Evolutionary conservation across 2,329 filamentous ascomycete genomes (phyloP).

Genomic region (Colletotrichum ledebouriae): DNA sequence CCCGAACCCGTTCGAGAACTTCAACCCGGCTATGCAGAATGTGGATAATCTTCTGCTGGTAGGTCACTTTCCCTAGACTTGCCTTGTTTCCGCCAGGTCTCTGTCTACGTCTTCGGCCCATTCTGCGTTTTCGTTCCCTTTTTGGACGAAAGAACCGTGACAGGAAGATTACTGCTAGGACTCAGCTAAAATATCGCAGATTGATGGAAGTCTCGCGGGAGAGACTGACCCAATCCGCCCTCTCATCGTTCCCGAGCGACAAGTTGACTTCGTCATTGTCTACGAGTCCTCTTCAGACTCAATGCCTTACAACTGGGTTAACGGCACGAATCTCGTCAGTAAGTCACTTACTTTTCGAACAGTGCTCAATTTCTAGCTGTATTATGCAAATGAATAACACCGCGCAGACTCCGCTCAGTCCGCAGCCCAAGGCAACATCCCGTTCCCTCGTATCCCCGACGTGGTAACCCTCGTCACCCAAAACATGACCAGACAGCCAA

Average conservation of each 20-base stretch:
- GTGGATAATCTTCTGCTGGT: constrained; percentile 47
- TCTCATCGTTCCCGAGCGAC: constrained; percentile 47
- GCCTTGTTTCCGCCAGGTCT: too few relatives aligned
- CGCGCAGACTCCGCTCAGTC: constrained; percentile 27
- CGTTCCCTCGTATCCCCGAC: constrained; percentile 47
- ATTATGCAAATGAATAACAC: constrained; percentile 33
- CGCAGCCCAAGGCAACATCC: constrained; percentile 46
- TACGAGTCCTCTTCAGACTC: constrained; percentile 50
- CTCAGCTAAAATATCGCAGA: constrained; percentile 29
- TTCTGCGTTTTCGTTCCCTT: too few relatives aligned
- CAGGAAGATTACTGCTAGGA: not conserved
- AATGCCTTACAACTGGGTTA: constrained; percentile 45
- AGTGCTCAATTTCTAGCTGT: not conserved
- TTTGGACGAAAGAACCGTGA: too few relatives aligned
- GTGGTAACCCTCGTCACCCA: constrained; percentile 47
- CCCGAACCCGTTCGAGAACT: constrained; percentile 51
- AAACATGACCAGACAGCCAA: constrained; percentile 47
- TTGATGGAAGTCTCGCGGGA: constrained; percentile 50
- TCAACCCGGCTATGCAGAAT: constrained; percentile 46
- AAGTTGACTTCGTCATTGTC: constrained; percentile 49
- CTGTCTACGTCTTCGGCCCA: too few relatives aligned
- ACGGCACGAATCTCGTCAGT: constrained; percentile 48
- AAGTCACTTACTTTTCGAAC: constrained; percentile 9
- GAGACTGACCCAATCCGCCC: constrained; percentile 50
- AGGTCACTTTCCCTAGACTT: not conserved